A percentile compares a stretch with the other conserved stretches of the same genome.
These are phyloP conservation scores for Monosporozyma yasuniensis DNA, from an alignment of 805 yeast species.

Conservation along the genomic window DNA sequence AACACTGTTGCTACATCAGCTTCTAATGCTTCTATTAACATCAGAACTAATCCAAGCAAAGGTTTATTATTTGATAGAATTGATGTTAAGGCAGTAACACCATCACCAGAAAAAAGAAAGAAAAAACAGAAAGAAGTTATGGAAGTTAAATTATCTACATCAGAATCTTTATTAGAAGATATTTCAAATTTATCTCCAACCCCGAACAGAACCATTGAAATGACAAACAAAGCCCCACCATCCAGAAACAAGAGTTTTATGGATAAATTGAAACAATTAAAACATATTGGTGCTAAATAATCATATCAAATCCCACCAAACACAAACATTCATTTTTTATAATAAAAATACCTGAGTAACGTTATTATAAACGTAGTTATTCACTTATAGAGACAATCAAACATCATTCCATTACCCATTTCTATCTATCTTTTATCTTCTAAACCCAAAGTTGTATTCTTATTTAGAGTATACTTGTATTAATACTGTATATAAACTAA, in stretches of 20 bases:
- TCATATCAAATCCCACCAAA: neutral
- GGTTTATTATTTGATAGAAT: slow-evolving; percentile 2
- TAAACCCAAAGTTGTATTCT: neutral
- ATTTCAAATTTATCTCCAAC: neutral
- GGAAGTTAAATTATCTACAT: neutral
- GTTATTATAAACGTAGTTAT: neutral
- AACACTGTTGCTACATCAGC: neutral
- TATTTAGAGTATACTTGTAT: neutral
- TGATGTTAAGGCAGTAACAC: neutral
- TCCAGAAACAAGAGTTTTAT: neutral
- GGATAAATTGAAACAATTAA: neutral
- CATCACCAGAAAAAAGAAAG: neutral
- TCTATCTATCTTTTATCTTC: neutral
- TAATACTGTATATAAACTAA: neutral
- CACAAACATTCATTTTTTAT: too few species aligned
- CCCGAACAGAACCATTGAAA: neutral
- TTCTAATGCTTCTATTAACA: neutral
- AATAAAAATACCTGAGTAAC: neutral
- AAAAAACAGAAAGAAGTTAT: neutral
- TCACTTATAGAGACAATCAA: neutral
- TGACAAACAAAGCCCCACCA: neutral
- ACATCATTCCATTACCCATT: neutral
- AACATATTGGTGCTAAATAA: neutral
- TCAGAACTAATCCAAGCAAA: neutral
- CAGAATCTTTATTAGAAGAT: neutral